Base-by-base conservation (phyloP, 1,284 basidiomycete species). In the Cutaneotrichosporon arboriforme region DNA sequence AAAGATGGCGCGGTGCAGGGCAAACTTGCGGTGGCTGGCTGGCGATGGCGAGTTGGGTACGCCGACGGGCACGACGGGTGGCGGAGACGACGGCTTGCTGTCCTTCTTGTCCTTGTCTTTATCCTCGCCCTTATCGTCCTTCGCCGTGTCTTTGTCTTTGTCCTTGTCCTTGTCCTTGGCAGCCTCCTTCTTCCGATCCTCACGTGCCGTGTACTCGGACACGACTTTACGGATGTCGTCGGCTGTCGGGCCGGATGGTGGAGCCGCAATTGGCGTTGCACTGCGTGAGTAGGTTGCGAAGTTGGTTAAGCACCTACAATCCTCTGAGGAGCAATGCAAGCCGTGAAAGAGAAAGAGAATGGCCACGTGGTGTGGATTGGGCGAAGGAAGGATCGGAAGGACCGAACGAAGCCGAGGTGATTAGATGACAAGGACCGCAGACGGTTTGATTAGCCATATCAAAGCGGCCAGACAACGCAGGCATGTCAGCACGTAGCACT, bases 221-320 rank as follows among this genome's bases (percentile, higher is more conserved):
- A 76, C 59, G 17, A 76, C 74, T 51, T 72, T 73, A 34, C 67
- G 64, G 48, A 76, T 72, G 17, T 76, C 74, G n/a, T 70, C 71
- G 13, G 67, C 57, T 9, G 62, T 61, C 2, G 74, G 74, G 1
- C 64, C 65, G 2, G 63, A 22, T 0, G 64, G 35, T 5, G 69
- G 57, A 10, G 65, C 48, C 13, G 66, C 58, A 21, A 74, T 67
- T 8, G 55, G 63, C 0, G 69, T 62, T 17, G 68, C 70, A 59
- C 71, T 75, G 54, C 13, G 26, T 5, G 10, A n/a, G 49, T 53
- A n/a, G 54, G 54, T 33, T 41, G 35, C 15, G 17, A 41, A 4
- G n/a, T 23, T 1, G 10, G 12, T 2, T 39, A 13, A 17, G 9
- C 14, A 61, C 63, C 49, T 45, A 61, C 61, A 63, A 63, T 5